Base-by-base conservation (phyloP, 2,329 filamentous ascomycete species). In the Colletotrichum siamense region DNA sequence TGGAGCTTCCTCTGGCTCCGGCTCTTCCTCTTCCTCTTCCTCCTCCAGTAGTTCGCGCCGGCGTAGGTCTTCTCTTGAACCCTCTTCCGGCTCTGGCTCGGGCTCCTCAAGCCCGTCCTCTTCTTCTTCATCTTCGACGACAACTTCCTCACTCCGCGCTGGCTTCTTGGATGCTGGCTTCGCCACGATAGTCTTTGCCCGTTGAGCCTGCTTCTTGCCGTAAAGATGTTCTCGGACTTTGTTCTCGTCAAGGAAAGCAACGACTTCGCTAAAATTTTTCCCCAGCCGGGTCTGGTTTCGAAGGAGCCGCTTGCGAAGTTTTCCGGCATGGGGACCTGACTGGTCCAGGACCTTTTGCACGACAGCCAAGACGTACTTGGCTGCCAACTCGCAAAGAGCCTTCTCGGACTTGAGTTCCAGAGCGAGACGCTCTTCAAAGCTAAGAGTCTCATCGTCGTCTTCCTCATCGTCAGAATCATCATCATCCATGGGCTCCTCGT, bases 211-310 rank as follows among this genome's bases (percentile, higher is more conserved):
- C 82, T 81, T 83, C 78, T 82, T 82, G 5, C 77, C 69, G 70
- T 79, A 79, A 69, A 84, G 83, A 73, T 85, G 78, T 68, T 88
- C 87, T 79, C 89, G 88, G 59, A 91, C 84, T 81, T 93, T 92
- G 65, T 89, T 88, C 73, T 94, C 91, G 80, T 98, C 96, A 6
- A 99, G 88, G 83, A 94, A 97, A 10, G 92, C 91, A 6, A 98
- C 87, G 8, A 98, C 92, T 80, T 97, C 95, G 81, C 94, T 95
- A 88, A 95, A 98, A 82, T 97, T 98, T 62, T 91, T 88, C 4
- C 97, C 97, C 5, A 99, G 89, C 81, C 92, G 93, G n/a, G 87
- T 88, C 82, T 94, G 94, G 85, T 99, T 98, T 79, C 95, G 90
- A 80, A 94, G 89, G 26, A 99, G 88, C 24, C 96, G 91, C 80